Percentiles rank a stretch among this genome's conserved stretches.
Evolutionary conservation across 345 rosid genomes (phyloP).

Genomic region (Eucalyptus pauciflora): DNA sequence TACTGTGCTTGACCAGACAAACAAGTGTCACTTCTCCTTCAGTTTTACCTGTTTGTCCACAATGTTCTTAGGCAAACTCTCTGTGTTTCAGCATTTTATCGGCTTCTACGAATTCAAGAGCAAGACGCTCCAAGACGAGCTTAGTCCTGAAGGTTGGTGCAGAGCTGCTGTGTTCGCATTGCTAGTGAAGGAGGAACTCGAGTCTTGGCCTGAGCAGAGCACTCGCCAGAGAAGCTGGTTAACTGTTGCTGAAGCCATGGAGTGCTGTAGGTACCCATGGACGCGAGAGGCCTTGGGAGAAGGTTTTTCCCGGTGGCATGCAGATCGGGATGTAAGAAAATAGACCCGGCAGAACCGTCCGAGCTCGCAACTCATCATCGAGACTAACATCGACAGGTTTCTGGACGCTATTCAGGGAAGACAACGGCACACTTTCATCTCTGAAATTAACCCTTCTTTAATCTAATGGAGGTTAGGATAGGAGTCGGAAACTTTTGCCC

Average conservation of each 20-base stretch:
- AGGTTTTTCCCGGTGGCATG: conserved; percentile 19
- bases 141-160: conserved; percentile 29
- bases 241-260: conserved; percentile 18
- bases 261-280: conserved; percentile 29
- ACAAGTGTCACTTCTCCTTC: background rate
- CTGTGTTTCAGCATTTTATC: conserved; percentile 12
- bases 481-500: background rate
- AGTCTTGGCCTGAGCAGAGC: conserved; percentile 41
- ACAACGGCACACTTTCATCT: background rate
- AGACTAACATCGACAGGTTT: background rate
- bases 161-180: conserved; percentile 34
- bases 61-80: background rate
- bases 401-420: background rate
- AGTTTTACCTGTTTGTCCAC: background rate
- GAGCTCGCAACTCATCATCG: background rate
- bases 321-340: background rate
- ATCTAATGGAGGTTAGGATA: background rate
- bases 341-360: background rate
- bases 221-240: conserved; percentile 29
- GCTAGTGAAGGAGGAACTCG: conserved; percentile 31
- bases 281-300: conserved; percentile 30
- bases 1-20: background rate
- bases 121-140: conserved; percentile 26
- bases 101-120: conserved; percentile 30
- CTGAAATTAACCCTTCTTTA: background rate